phyloP scores from a whole-genome alignment of 495 filamentous ascomycete genomes.

The Podospora bellae-mahoneyi region DNA sequence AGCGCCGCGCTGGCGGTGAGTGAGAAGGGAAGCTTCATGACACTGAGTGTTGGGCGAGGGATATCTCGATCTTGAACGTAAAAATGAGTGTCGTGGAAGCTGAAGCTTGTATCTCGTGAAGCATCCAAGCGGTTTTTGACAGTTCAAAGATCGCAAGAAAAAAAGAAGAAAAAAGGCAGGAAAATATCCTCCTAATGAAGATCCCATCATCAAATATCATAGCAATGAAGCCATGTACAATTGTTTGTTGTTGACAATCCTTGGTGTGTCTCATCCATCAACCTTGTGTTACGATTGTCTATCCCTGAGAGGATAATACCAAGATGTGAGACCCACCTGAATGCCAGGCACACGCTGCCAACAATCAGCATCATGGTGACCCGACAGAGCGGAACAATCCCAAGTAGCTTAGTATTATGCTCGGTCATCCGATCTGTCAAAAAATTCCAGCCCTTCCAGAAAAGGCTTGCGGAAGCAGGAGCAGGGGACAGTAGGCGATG shows the following conservation, averaged over 20 bases:
- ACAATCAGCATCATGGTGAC: not conserved
- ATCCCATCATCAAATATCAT: no score
- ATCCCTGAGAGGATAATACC: constrained; percentile 5
- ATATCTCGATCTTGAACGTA: not conserved
- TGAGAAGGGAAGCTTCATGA: not conserved
- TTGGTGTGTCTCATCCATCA: not conserved
- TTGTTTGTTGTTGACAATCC: not conserved
- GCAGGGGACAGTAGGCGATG: not conserved
- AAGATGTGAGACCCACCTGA: not conserved
- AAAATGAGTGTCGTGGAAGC: not conserved
- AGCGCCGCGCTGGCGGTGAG: not conserved
- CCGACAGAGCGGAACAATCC: constrained; percentile 3
- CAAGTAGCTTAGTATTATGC: not conserved
- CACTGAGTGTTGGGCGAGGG: not conserved
- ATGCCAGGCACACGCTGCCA: not conserved
- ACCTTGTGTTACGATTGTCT: not conserved
- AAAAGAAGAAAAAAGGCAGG: not conserved
- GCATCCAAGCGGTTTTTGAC: not conserved
- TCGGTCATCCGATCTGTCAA: not conserved
- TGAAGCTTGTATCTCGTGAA: not conserved
- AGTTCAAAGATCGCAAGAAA: not conserved
- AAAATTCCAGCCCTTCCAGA: not conserved
- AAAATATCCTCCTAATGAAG: not conserved
- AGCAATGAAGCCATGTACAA: not conserved
- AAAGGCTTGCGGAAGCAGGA: not conserved